Base-by-base conservation (phyloP, 768 basidiomycete genomes). In the Lactarius sp. region DNA sequence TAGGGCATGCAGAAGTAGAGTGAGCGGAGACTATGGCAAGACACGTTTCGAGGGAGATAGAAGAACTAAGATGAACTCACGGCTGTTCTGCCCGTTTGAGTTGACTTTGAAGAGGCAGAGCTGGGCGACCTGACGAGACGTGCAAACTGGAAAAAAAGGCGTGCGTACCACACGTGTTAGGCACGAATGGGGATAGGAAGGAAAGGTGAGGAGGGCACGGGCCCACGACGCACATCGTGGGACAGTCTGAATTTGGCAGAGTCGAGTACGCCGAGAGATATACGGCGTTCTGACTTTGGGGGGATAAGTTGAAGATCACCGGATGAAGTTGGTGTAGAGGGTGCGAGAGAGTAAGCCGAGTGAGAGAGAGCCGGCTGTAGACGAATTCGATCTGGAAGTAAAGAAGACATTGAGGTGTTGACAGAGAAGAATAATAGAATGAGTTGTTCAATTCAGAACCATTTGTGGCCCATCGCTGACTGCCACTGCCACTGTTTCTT, bases 81-180 rank as follows among this genome's bases (percentile, higher is more conserved):
- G 61, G 22, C 34, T 10, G 65, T 66, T 50, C 60, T 59, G 57
- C 55, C 64, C 58, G 64, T 67, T 50, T 36, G 66, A 55, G 51
- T 49, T 16, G 64, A 66, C 59, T 54, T 68, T 44, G 59, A 67
- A 34, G 67, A 68, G 46, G 59, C 44, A 27, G 67, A 61, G 65
- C 65, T 68, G 22, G 66, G 36, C 18, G 67, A 62, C 22, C 67
- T 41, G 60, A 68, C 58, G 52, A 66, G 68, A 64, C 68, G 67
- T 52, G 68, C 52, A 60, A 67, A 67, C 67, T 59, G 64, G 69
- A 59, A 60, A 61, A 60, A 61, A 56, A 59, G 65, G 62, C 61
- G 66, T 65, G 67, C 60, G 63, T 56, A 14, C 54, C 71, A 75
- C 75, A 76, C 75, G 75, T 76, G 75, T 73, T 70, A 73, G 73